Evolutionary conservation across 192 early-diverging fungal species (phyloP).

Genomic region (Coemansia sp.): DNA sequence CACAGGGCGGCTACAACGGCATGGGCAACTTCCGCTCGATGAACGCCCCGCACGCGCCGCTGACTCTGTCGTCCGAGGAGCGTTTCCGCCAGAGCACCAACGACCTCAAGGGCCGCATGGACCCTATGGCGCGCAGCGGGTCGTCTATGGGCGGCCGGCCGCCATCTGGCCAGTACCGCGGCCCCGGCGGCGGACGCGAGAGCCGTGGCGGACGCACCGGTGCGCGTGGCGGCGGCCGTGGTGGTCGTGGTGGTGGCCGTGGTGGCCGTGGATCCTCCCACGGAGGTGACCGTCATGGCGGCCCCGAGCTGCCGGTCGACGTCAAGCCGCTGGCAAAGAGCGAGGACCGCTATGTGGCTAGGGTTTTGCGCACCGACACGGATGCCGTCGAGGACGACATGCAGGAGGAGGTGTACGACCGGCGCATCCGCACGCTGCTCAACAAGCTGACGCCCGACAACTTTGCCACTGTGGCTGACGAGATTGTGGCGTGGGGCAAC

Average conservation of each 20-base stretch:
- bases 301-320: slow-evolving; percentile 56
- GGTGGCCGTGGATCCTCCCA: slow-evolving; percentile 52
- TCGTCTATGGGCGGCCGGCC: slow-evolving; percentile 38
- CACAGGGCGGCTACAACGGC: slow-evolving; percentile 27
- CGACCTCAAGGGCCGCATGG: slow-evolving; percentile 30
- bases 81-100: slow-evolving; percentile 45
- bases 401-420: slow-evolving; percentile 59
- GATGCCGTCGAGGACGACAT: slow-evolving; percentile 52
- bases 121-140: slow-evolving; percentile 17
- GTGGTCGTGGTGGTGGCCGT: slow-evolving; percentile 58
- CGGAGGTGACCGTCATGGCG: slow-evolving; percentile 30
- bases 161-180: slow-evolving; percentile 45
- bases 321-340: slow-evolving; percentile 76
- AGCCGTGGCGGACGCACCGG: slow-evolving; percentile 56
- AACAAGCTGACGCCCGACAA: slow-evolving; percentile 98
- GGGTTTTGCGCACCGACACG: slow-evolving; percentile 24
- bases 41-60: slow-evolving; percentile 7
- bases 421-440: slow-evolving; percentile 82
- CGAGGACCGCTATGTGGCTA: slow-evolving; percentile 76
- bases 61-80: slow-evolving; percentile 41
- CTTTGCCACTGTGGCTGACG: slow-evolving; percentile 80
- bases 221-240: slow-evolving; percentile 53
- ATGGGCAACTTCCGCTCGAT: slow-evolving; percentile 48
- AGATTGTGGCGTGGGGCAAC: slow-evolving; percentile 79
- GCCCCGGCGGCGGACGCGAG: slow-evolving; percentile 54